Base-by-base conservation (phyloP, 2,329 filamentous ascomycete species). In the Zasmidium angulare region DNA sequence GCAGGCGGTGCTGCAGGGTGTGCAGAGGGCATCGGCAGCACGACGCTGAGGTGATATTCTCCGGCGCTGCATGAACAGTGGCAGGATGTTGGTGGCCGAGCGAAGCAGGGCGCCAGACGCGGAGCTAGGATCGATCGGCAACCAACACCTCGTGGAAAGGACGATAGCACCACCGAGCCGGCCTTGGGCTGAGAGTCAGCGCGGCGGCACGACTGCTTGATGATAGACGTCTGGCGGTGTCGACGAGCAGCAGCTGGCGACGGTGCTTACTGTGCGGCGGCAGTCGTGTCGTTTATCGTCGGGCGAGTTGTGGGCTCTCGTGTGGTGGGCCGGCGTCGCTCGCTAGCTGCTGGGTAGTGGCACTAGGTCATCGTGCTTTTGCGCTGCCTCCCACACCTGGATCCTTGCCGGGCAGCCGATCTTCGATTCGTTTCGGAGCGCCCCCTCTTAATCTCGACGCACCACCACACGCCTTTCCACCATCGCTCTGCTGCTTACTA, bases 401-500 rank as follows among this genome's bases (percentile, higher is more conserved):
- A 53, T 53, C 26, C 14, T 43, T 23, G 50, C 46, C 43, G 17
- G 29, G 17, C n/a, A 31, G 46, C 53, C 51, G 26, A 40, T 24
- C 29, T 46, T 36, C 24, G 14, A 54, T 46, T 47, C 19, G 52
- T 20, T 54, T 31, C 21, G 29, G 52, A 46, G 52, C 40, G 36
- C 40, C 43, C 51, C 29, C 52, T 26, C 49, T 26, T 29, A 49
- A 49, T 49, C 20, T 22, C 20, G 10, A 49, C 46, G 46, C 46
- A 22, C 46, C 46, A 22, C 46, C 46, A 49, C 23, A 22, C 46
- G 20, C 46, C 31, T 36, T 19, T 20, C 29, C 2, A n/a, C n/a
- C 20, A 43, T n/a, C 12, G 21, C 24, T 53, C 29, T 9, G 14
- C 29, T 54, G 52, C 52, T 54, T 40, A 54, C 52, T 54, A 54